Percentiles rank a stretch among this genome's conserved stretches.
phyloP scores from a whole-genome alignment of 1,139 yeast species.

The Pichia sp. region DNA sequence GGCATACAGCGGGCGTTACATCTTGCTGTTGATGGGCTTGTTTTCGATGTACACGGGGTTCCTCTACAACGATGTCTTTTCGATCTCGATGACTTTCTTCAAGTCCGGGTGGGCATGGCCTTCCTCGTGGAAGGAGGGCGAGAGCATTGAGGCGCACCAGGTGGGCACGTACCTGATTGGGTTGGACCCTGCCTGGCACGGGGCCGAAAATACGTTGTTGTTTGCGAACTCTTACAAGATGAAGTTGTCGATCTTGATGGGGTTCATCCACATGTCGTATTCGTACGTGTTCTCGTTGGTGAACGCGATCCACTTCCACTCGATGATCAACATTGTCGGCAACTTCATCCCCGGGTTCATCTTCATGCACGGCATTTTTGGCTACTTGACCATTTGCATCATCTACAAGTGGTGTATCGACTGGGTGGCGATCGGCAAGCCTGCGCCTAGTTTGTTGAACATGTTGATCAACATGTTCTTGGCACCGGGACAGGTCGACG shows the following conservation, averaged over 20 bases:
- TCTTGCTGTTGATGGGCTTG: constrained; percentile 81
- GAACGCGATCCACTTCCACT: constrained; percentile 55
- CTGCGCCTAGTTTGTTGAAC: constrained; percentile 76
- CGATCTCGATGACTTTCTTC: constrained; percentile 83
- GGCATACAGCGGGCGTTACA: constrained; percentile 93
- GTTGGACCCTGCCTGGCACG: constrained; percentile 97
- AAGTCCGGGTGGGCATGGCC: constrained; percentile 94
- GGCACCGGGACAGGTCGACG: constrained; percentile 69
- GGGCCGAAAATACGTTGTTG: constrained; percentile 83
- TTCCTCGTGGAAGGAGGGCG: constrained; percentile 56
- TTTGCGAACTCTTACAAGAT: constrained; percentile 94
- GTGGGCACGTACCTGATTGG: constrained; percentile 77
- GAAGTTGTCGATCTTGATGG: constrained; percentile 94
- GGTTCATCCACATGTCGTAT: constrained; percentile 93
- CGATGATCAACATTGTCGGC: constrained; percentile 64
- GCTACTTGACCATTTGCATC: constrained; percentile 66
- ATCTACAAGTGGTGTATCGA: constrained; percentile 76
- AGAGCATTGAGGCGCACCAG: constrained; percentile 56
- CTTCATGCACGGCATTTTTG: constrained; percentile 81
- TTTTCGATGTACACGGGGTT: constrained; percentile 94
- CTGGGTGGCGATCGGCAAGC: constrained; percentile 64
- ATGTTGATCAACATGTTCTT: constrained; percentile 81
- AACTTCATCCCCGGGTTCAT: constrained; percentile 75
- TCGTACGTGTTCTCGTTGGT: constrained; percentile 65
- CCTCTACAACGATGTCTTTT: constrained; percentile 87